phyloP scores from a whole-genome alignment of 2,329 filamentous ascomycete species.

The Westerdykella aurantiaca region DNA sequence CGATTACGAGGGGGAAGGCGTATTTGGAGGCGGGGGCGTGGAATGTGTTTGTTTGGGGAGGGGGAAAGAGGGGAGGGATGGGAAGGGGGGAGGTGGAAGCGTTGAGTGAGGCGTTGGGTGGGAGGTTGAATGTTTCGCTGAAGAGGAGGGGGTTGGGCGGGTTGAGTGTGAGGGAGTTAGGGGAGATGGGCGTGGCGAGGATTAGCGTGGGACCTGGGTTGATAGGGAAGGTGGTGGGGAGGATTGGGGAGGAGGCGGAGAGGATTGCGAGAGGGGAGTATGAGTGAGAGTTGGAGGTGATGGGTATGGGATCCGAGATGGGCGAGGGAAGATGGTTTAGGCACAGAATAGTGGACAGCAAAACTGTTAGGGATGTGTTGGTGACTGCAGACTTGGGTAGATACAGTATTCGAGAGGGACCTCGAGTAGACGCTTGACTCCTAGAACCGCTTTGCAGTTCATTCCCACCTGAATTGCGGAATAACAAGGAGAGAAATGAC shows the following conservation, averaged over 20 bases:
- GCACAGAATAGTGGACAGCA: too few species aligned
- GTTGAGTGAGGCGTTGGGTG: too few species aligned
- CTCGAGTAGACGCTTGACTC: too few species aligned
- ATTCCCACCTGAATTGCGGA: too few species aligned
- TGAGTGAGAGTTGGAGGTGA: neutral
- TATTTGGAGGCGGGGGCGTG: conserved; percentile 55
- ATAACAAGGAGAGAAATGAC: too few species aligned
- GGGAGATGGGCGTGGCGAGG: conserved; percentile 27
- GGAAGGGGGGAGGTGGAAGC: conserved; percentile 20
- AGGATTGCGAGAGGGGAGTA: conserved; percentile 13
- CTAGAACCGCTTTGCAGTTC: too few species aligned
- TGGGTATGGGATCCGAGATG: too few species aligned
- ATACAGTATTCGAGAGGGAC: too few species aligned
- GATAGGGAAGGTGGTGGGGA: conserved; percentile 13
- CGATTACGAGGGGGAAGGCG: conserved; percentile 50
- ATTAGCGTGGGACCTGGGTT: conserved; percentile 29
- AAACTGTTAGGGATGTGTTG: too few species aligned
- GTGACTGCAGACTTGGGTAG: too few species aligned
- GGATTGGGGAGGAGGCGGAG: conserved; percentile 21
- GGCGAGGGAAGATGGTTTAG: too few species aligned
- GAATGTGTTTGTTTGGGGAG: conserved; percentile 58
- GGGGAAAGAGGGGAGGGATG: conserved; percentile 34
- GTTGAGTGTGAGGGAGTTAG: conserved; percentile 20
- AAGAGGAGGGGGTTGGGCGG: conserved; percentile 12
- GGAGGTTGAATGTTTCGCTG: conserved; percentile 26